Percentiles rank a stretch among this genome's conserved stretches.
Evolutionary conservation across 257 asterid species (phyloP).

Genomic region (Cynanchum wilfordii): DNA sequence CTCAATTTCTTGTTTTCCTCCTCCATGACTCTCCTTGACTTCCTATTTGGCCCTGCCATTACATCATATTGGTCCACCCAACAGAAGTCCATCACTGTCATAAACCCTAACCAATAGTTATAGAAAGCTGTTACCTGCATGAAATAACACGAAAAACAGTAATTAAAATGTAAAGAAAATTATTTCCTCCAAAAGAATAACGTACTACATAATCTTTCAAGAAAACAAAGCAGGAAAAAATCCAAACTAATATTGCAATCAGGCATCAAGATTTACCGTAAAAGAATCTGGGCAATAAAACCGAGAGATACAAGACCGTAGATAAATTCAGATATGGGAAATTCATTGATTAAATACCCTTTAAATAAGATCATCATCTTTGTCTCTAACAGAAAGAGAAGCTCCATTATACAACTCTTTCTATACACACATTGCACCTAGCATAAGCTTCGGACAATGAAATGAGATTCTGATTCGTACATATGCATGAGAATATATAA

Average conservation of each 20-base stretch:
- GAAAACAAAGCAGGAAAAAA: background rate
- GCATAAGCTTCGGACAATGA: background rate
- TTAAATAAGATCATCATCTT: background rate
- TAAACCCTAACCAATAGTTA: constrained; percentile 78
- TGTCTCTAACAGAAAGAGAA: background rate
- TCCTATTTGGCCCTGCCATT: constrained; percentile 79
- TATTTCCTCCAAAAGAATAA: background rate
- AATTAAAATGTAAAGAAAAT: background rate
- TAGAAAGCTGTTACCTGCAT: constrained; percentile 92
- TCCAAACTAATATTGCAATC: background rate
- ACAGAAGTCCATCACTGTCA: constrained; percentile 69
- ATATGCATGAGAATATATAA: background rate
- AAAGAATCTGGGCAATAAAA: background rate
- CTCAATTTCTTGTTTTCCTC: constrained; percentile 91
- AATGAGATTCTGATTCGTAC: background rate
- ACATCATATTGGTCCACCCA: constrained; percentile 88
- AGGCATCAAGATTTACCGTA: background rate
- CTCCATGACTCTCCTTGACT: constrained; percentile 81
- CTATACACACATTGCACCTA: background rate
- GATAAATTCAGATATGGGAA: background rate
- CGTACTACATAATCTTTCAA: background rate
- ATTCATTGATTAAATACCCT: background rate
- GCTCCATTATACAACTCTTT: background rate
- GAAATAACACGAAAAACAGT: background rate
- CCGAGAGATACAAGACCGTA: background rate